A percentile compares a stretch with the other conserved stretches of the same genome.
Evolutionary conservation across 495 filamentous ascomycete genomes (phyloP).

Genomic region (Trichoderma reesei): DNA sequence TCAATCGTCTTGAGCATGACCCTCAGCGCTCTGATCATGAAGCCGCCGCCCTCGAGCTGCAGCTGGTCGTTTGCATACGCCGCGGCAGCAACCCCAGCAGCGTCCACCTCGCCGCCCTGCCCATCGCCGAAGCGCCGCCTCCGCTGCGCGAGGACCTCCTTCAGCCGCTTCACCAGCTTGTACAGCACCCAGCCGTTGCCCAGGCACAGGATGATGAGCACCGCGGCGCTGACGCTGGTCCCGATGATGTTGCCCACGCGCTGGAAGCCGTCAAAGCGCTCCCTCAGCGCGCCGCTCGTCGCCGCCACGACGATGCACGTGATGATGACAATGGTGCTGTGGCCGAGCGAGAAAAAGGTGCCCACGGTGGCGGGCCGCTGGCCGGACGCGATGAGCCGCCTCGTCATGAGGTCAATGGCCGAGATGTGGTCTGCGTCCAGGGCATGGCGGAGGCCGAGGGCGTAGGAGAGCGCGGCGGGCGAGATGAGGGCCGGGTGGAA

Average conservation of each 20-base stretch:
- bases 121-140: conserved; percentile 15
- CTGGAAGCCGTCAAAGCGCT: conserved; percentile 68
- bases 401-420: conserved; percentile 92
- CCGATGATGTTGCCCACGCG: conserved; percentile 81
- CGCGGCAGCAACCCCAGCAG: conserved; percentile 21
- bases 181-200: conserved; percentile 80
- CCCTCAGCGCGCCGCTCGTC: conserved; percentile 70
- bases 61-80: conserved; percentile 48
- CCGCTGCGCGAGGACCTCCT: conserved; percentile 41
- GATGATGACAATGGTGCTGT: conserved; percentile 86
- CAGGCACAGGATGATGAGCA: conserved; percentile 72
- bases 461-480: conserved; percentile 76
- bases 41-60: conserved; percentile 67
- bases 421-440: conserved; percentile 96
- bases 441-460: conserved; percentile 84
- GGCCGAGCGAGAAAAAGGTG: conserved; percentile 90
- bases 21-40: conserved; percentile 61
- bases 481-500: conserved; percentile 53
- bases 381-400: conserved; percentile 77
- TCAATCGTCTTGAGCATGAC: conserved; percentile 77
- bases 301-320: conserved; percentile 89
- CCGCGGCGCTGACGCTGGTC: conserved; percentile 70
- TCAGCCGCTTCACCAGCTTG: conserved; percentile 59
- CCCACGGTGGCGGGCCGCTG: conserved; percentile 86
- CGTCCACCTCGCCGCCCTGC: conserved; percentile 12